phyloP scores from a whole-genome alignment of 805 yeast species.

The Priceomyces haplophilus region DNA sequence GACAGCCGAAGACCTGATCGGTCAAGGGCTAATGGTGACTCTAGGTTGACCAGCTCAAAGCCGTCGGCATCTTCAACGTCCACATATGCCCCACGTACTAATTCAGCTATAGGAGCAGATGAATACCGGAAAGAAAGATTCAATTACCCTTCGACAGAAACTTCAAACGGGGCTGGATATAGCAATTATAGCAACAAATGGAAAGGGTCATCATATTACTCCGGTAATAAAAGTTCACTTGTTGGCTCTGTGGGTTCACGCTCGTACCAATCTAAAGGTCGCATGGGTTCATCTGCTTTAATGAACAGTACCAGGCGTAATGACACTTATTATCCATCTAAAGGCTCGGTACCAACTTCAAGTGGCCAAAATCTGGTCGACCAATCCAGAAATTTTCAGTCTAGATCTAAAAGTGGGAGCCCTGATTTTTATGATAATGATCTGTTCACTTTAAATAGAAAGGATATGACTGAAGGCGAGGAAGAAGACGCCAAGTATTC shows the following conservation, averaged over 20 bases:
- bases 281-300: constrained; percentile 18
- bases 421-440: constrained; percentile 3
- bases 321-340: constrained; percentile 31
- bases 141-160: constrained; percentile 1
- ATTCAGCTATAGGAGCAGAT: constrained; percentile 1
- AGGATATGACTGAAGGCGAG: constrained; percentile 3
- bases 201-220: constrained; percentile 3
- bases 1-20: constrained; percentile 14
- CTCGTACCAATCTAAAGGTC: constrained; percentile 19
- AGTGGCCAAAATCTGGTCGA: constrained; percentile 8
- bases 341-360: constrained; percentile 8
- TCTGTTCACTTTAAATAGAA: constrained; percentile 2
- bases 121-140: constrained; percentile 14
- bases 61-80: constrained; percentile 7
- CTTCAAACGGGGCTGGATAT: constrained; percentile 4
- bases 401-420: constrained; percentile 8
- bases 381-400: constrained; percentile 6
- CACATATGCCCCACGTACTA: constrained; percentile 5
- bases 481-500: constrained; percentile 1
- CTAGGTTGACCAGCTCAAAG: constrained; percentile 13
- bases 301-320: constrained; percentile 18
- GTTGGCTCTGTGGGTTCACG: constrained; percentile 22
- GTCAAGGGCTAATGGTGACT: constrained; percentile 11
- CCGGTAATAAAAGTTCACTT: constrained; percentile 19
- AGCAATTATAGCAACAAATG: constrained; percentile 7